Percentiles rank a stretch among this genome's conserved stretches.
Conservation (phyloP, 352 stramenopile species). For the Globisporangium viniferum region DNA sequence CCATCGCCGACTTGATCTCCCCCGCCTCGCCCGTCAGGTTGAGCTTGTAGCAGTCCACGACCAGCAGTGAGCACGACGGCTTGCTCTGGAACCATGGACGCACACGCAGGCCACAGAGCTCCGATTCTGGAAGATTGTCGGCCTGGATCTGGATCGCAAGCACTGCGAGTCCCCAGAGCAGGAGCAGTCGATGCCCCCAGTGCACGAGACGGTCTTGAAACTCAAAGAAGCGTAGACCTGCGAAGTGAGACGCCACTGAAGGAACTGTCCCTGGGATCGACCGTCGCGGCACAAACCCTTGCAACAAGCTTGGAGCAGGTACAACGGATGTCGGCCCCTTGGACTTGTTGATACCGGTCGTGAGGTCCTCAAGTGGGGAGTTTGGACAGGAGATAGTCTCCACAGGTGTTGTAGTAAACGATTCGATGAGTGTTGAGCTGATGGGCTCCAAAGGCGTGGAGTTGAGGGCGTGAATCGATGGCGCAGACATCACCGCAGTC, state of each 20-base stretch:
- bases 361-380: background rate
- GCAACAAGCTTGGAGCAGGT: background rate
- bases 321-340: background rate
- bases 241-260: background rate
- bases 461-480: background rate
- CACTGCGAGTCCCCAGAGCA: constrained; percentile 9
- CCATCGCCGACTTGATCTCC: constrained; percentile 13
- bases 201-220: constrained; percentile 11
- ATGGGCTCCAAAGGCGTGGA: background rate
- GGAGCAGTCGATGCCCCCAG: constrained; percentile 11
- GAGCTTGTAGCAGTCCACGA: constrained; percentile 16
- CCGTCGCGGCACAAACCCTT: background rate
- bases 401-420: background rate
- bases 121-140: constrained; percentile 5
- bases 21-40: constrained; percentile 8
- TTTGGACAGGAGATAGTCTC: background rate
- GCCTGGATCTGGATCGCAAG: constrained; percentile 8
- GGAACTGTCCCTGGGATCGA: background rate
- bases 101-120: constrained; percentile 12
- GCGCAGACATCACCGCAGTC: background rate
- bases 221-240: constrained; percentile 5
- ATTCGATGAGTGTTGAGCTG: background rate
- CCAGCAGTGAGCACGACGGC: constrained; percentile 14
- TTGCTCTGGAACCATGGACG: constrained; percentile 13
- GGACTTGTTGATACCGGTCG: background rate